Evolutionary conservation across 176 grass and related monocot species (phyloP).

Genomic region (Themeda triandra): DNA sequence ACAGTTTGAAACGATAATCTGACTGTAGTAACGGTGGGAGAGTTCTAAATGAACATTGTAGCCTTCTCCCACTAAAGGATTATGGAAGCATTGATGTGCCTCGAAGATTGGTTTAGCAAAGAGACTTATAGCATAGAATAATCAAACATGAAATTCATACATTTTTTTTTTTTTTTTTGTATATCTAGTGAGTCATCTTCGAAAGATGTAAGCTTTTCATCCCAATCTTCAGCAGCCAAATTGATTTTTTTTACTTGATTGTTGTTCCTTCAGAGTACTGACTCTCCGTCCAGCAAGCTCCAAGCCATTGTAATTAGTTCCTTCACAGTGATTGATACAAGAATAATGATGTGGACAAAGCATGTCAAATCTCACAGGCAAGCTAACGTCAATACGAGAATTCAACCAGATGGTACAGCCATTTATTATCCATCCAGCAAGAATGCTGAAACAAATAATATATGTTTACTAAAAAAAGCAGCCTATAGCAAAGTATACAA

Average conservation of each 20-base stretch:
- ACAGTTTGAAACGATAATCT: too few relatives aligned
- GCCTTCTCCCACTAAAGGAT: too few relatives aligned
- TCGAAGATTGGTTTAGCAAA: neutral
- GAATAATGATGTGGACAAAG: neutral
- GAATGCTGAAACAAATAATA: slow-evolving; percentile 64
- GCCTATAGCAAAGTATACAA: slow-evolving; percentile 41
- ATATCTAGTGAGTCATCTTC: neutral
- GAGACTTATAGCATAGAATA: too few relatives aligned
- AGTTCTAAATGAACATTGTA: too few relatives aligned
- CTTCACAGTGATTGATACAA: neutral
- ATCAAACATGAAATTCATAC: neutral
- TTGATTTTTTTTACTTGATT: neutral
- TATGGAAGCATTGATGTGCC: neutral
- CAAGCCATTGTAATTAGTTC: neutral
- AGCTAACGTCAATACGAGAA: neutral
- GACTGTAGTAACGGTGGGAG: too few relatives aligned
- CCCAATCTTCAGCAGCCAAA: neutral
- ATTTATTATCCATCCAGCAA: slow-evolving; percentile 71
- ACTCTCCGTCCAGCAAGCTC: neutral
- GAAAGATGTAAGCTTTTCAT: neutral
- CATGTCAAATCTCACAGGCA: neutral
- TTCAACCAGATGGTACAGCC: slow-evolving; percentile 33
- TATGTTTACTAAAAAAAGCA: slow-evolving; percentile 25
- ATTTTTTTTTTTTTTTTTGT: neutral
- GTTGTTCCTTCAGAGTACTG: neutral